Evolutionary conservation across 306 rosid genomes (phyloP).

Genomic region (Malus sieversii): DNA sequence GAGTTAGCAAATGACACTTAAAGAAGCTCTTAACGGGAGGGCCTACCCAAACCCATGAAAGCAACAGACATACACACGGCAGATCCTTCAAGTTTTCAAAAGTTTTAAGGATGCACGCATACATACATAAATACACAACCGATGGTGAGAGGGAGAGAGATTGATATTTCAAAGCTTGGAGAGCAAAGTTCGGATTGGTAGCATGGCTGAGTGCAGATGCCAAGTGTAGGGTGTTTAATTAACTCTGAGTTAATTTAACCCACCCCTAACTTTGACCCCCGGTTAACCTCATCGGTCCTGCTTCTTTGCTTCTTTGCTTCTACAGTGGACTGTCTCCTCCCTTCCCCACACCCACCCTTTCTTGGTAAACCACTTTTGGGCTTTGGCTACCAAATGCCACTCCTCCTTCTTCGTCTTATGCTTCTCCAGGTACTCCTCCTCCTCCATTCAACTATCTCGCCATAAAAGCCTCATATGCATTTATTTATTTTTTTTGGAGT

Average conservation of each 20-base stretch:
- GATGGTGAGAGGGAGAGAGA: neutral
- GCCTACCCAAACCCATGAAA: neutral
- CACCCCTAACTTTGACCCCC: constrained; percentile 15
- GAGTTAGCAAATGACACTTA: too few species aligned
- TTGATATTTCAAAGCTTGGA: constrained; percentile 2
- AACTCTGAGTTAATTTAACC: constrained; percentile 53
- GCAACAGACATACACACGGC: neutral
- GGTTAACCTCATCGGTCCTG: constrained; percentile 1
- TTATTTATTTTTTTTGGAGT: neutral
- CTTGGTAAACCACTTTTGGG: constrained; percentile 71
- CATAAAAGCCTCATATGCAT: neutral
- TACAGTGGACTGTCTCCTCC: neutral
- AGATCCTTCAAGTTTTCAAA: neutral
- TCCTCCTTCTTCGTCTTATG: neutral
- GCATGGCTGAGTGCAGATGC: constrained; percentile 72
- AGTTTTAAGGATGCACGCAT: neutral
- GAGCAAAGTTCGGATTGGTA: constrained; percentile 41
- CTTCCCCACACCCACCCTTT: constrained; percentile 20
- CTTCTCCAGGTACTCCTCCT: neutral
- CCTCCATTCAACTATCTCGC: neutral
- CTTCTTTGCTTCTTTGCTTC: neutral
- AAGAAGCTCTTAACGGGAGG: neutral
- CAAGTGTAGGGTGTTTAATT: constrained; percentile 58
- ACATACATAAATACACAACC: too few species aligned
- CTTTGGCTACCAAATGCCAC: constrained; percentile 42